Conservation (phyloP, 2,329 filamentous ascomycete genomes). For the Aspergillus hiratsukae region DNA sequence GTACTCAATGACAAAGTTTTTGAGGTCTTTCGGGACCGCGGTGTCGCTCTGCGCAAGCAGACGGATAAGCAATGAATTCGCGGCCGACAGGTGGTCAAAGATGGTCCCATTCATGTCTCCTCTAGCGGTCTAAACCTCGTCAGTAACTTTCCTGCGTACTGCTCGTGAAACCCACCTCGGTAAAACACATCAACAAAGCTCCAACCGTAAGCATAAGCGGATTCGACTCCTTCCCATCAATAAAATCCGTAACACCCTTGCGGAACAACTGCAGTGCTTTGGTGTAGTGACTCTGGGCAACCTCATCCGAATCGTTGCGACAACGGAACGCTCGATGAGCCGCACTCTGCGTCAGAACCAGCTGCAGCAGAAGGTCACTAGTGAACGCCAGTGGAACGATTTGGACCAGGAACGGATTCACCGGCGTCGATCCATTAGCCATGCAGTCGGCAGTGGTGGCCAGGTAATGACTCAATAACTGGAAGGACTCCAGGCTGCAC, state of each 20-base stretch:
- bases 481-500: conserved; percentile 24
- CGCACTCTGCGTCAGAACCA: conserved; percentile 43
- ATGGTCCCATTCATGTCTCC: conserved; percentile 46
- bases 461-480: conserved; percentile 46
- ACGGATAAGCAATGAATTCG: conserved; percentile 39
- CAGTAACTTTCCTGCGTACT: background rate
- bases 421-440: conserved; percentile 45
- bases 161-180: conserved; percentile 37
- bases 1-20: conserved; percentile 47
- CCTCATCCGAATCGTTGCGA: conserved; percentile 24
- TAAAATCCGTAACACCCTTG: conserved; percentile 26
- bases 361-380: conserved; percentile 44
- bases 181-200: conserved; percentile 45
- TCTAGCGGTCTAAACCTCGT: conserved; percentile 33
- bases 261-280: conserved; percentile 27
- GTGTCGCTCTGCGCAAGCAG: conserved; percentile 32
- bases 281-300: conserved; percentile 28
- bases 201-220: conserved; percentile 42
- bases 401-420: conserved; percentile 46
- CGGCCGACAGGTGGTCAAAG: conserved; percentile 45
- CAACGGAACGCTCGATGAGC: conserved; percentile 29
- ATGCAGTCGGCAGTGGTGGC: conserved; percentile 44
- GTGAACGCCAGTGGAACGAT: conserved; percentile 46
- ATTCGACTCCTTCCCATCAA: conserved; percentile 27
- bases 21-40: conserved; percentile 34